Evolutionary conservation across 495 filamentous ascomycete genomes (phyloP), one percentile per base, ranked within the genome.

Genomic region (Neurospora tetraspora): DNA sequence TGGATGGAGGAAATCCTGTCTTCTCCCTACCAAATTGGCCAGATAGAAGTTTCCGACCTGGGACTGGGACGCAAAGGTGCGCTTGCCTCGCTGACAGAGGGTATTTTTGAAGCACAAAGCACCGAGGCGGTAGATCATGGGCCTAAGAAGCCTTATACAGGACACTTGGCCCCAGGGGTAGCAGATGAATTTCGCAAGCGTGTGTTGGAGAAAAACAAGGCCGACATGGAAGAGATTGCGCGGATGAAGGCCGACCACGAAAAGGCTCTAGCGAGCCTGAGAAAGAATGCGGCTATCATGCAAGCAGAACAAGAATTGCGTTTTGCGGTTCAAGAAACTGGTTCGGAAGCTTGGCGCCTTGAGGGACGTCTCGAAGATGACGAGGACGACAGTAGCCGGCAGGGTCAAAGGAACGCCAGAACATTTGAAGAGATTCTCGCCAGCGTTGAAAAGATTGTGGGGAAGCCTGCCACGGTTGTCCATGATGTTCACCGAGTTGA

Each of bases 1-100:
- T 98, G 94, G 96, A 97, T 98, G 92, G 96, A 97, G 77, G 94
- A 99, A 81, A 89, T 99, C n/a, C 86, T 97, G 65, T 91, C 91
- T 3, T 97, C 94, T 0, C 93, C 94, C 0, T 97, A 94, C 75
- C 84, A 90, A 20, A 92, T 93, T 71, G 85, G 85, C 31, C 91
- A 96, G 75, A 95, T 99, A 68, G 88, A 89, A n/a, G 93, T 94
- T 6, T 87, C 93, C 4, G 94, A 97, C 77, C 86, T 98, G 10
- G 94, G 94, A 0, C 82, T 98, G 4, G 96, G 96, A 6, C 87
- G 94, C 7, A 93, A 91, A 78, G 96, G 96, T 14, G 92, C 94
- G 79, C 89, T 99, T 16, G 89, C 92, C 47, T 85, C 85, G 2
- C 83, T 99, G 18, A 98, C 96, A 1, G 88, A 88, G 12, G 95